Evolutionary conservation across 129 eudicot species (phyloP).

Genomic region (Centella asiatica): DNA sequence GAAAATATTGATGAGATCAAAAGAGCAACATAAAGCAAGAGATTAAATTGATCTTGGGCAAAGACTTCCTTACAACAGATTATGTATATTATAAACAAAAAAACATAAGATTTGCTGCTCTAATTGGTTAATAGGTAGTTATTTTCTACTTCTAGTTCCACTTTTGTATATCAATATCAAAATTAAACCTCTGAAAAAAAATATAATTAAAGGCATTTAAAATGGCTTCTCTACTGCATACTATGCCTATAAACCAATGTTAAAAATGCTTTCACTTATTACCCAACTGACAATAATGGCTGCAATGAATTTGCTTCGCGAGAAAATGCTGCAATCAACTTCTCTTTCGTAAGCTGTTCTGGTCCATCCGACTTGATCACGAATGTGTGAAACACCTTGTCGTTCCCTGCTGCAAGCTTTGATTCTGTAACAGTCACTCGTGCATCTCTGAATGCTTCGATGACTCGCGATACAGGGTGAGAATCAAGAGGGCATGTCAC

Average conservation of each 20-base stretch:
- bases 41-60: constrained; percentile 13
- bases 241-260: constrained; percentile 18
- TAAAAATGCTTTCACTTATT: constrained; percentile 12
- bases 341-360: constrained; percentile 34
- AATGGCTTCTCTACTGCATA: constrained; percentile 13
- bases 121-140: background rate
- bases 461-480: constrained; percentile 60
- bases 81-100: constrained; percentile 29
- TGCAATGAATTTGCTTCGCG: constrained; percentile 21
- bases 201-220: no score
- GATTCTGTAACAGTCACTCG: constrained; percentile 50
- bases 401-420: constrained; percentile 47
- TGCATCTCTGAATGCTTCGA: constrained; percentile 54
- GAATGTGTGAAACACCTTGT: constrained; percentile 64
- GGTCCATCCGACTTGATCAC: constrained; percentile 46
- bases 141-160: constrained; percentile 21
- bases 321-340: constrained; percentile 26
- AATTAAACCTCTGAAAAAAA: constrained; percentile 21
- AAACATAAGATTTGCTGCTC: background rate
- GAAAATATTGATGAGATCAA: no score
- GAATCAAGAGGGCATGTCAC: constrained; percentile 54
- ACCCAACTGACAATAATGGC: constrained; percentile 17
- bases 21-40: background rate
- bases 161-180: constrained; percentile 28
- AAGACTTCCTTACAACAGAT: constrained; percentile 16